A percentile compares a stretch with the other conserved stretches of the same genome.
Evolutionary conservation across 2,329 filamentous ascomycete species (phyloP).

Genomic region (Zymoseptoria crescenta): DNA sequence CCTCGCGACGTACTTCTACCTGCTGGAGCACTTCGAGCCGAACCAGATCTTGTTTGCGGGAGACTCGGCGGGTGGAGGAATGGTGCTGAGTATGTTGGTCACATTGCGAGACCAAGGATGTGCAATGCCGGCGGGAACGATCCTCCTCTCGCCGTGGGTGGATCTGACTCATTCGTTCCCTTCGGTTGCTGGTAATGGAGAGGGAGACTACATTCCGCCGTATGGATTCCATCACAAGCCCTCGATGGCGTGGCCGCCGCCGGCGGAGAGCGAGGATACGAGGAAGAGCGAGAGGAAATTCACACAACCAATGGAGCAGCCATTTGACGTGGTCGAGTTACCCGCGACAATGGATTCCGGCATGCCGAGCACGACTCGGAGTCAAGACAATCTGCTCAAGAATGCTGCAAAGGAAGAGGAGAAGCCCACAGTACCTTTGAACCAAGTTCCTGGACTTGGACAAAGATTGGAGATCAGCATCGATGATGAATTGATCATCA

Average conservation of each 20-base stretch:
- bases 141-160: constrained; percentile 91
- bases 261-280: constrained; percentile 62
- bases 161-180: constrained; percentile 94
- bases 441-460: constrained; percentile 19
- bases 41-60: constrained; percentile 80
- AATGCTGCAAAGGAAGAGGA: constrained; percentile 7
- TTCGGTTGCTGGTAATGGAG: constrained; percentile 65
- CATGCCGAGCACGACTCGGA: constrained; percentile 7
- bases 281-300: constrained; percentile 15
- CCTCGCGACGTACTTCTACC: constrained; percentile 75
- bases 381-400: constrained; percentile 10
- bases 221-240: constrained; percentile 87
- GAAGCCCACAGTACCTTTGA: constrained; percentile 12
- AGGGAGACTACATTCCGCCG: constrained; percentile 79
- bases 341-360: constrained; percentile 16
- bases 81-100: constrained; percentile 74
- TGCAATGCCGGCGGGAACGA: constrained; percentile 78
- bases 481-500: constrained; percentile 60
- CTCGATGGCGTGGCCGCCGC: constrained; percentile 85
- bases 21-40: constrained; percentile 68
- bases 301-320: constrained; percentile 18
- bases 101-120: constrained; percentile 73
- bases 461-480: constrained; percentile 56
- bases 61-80: constrained; percentile 88
- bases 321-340: constrained; percentile 23